These are phyloP conservation scores for Mimosa bimucronata DNA, from an alignment of 306 rosid genomes.

Conservation along the genomic window DNA sequence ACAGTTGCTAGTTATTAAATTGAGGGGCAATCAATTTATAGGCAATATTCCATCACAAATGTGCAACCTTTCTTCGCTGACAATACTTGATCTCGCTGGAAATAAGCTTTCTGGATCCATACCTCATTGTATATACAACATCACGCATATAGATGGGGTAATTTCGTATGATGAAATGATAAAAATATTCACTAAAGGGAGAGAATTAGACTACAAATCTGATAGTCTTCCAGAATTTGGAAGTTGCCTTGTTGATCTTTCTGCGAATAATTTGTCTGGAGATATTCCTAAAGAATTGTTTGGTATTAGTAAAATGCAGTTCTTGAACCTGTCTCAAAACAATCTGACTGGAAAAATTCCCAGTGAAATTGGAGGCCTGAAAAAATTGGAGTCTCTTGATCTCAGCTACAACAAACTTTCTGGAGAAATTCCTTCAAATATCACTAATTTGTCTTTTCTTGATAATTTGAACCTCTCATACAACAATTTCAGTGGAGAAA, in stretches of 20 bases:
- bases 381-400: not conserved
- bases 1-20: not conserved
- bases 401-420: not conserved
- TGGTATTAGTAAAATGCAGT: not conserved
- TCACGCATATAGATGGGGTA: not conserved
- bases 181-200: not conserved
- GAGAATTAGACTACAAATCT: not conserved
- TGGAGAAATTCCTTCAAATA: not conserved
- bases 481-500: not conserved
- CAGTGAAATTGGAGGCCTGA: not conserved
- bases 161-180: not conserved
- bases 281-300: constrained; percentile 32
- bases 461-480: not conserved
- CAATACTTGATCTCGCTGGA: not conserved
- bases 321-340: not conserved
- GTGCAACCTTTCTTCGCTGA: not conserved
- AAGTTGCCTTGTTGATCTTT: not conserved
- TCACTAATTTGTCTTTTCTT: not conserved
- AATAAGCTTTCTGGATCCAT: not conserved
- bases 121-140: not conserved
- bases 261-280: constrained; percentile 28
- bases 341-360: not conserved
- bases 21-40: no score
- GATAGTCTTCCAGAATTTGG: accelerated
- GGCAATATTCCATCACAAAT: not conserved